Percentiles rank a stretch among this genome's conserved stretches.
Conservation (phyloP, 805 yeast species). For the Cyberlindnera euphorbiae region DNA sequence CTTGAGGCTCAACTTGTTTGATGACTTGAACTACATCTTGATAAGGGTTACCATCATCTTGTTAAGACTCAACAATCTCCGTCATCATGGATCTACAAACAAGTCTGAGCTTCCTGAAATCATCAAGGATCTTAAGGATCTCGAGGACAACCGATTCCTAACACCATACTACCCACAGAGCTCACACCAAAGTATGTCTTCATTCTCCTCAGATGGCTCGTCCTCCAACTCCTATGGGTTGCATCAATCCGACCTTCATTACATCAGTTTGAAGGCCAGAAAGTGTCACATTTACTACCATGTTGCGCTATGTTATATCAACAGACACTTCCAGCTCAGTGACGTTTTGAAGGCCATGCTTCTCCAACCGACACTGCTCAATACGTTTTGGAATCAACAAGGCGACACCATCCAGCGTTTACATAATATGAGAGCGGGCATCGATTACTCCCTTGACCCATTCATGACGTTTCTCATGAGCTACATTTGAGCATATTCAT, state of each 20-base stretch:
- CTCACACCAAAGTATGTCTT: slow-evolving; percentile 3
- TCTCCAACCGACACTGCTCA: slow-evolving; percentile 3
- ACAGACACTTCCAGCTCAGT: no score
- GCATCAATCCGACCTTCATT: no score
- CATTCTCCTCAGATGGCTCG: slow-evolving; percentile 3
- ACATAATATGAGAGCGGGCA: slow-evolving; percentile 2
- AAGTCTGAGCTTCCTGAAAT: slow-evolving; percentile 1
- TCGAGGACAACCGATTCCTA: slow-evolving; percentile 20
- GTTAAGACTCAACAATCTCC: slow-evolving; percentile 17
- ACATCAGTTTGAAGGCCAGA: slow-evolving; percentile 11
- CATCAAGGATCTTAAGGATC: slow-evolving; percentile 13
- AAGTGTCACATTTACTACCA: slow-evolving; percentile 20
- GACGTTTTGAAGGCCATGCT: slow-evolving; percentile 2
- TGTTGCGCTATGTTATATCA: slow-evolving; percentile 12
- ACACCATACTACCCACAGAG: slow-evolving; percentile 14
- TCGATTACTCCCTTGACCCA: slow-evolving; percentile 16
- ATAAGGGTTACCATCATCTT: slow-evolving; percentile 13
- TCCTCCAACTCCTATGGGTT: neutral
- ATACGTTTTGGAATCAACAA: slow-evolving; percentile 15
- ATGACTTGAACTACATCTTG: slow-evolving; percentile 20
- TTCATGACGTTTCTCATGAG: slow-evolving; percentile 17
- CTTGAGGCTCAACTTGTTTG: slow-evolving; percentile 17
- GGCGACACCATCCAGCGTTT: slow-evolving; percentile 13
- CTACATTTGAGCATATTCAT: no score
- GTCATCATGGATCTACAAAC: slow-evolving; percentile 6